Base-by-base conservation (phyloP, 306 rosid species). In the Cucurbita moschata region DNA sequence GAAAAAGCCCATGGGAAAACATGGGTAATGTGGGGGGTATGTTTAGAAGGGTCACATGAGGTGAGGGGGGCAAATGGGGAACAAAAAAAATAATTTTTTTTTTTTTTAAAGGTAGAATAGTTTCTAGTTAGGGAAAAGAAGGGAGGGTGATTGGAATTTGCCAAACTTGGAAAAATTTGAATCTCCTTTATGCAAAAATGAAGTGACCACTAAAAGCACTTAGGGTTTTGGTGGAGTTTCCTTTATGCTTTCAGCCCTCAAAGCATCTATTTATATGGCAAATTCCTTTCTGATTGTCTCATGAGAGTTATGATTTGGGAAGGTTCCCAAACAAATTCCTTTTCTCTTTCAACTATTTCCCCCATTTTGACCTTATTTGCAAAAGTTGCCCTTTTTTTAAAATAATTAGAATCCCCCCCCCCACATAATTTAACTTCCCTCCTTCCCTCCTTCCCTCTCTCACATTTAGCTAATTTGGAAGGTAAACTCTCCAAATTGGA, bases 281-380 rank as follows among this genome's bases (percentile, higher is more conserved):
- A 73, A 18, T 51, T 73, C 65, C 66, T 73, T 51, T 73, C 40
- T 54, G 66, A 39, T 7, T 18, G 13, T 52, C 51, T 73, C 6
- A 19, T 57, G 64, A 15, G 42, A 61, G 13, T 37, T 61, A 37
- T 68, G 42, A 66, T 75, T 75, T 37, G 4, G 71, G 75, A 54
- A 77, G 75, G 81, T 80, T 83, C 80, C 71, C 71, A 9, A 47
- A 6, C 35, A 1, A 21, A 37, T 37, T 63, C 50, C 51, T 77
- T 30, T 30, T 30, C 35, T 30, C 54, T 23, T 68, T 68, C 57
- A 68, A 67, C 76, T 54, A 56, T 72, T 43, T 73, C 59, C 57
- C 61, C 21, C 71, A 52, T 49, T 56, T 74, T 75, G 16, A 71
- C 88, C 89, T 70, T 64, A 76, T 57, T 69, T 71, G 85, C 80